phyloP scores from a whole-genome alignment of 441 rosid genomes.

The Viola pubescens region DNA sequence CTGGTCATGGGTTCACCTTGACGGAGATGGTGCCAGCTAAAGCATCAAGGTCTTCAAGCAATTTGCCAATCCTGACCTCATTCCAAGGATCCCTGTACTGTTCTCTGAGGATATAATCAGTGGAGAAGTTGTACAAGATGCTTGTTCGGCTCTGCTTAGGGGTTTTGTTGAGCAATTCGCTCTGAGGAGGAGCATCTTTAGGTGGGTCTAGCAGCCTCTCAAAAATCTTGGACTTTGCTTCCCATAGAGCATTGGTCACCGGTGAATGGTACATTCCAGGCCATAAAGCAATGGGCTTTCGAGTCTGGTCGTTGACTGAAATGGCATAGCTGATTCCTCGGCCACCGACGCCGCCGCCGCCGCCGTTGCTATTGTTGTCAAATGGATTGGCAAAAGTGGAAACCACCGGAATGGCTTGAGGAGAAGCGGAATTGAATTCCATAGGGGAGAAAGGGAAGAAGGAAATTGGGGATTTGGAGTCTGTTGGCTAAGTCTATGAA shows the following conservation, averaged over 20 bases:
- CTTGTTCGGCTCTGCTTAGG: constrained; percentile 64
- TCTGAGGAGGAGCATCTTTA: constrained; percentile 72
- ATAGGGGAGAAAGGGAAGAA: constrained; percentile 5
- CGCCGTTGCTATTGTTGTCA: constrained; percentile 18
- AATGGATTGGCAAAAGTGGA: constrained; percentile 59
- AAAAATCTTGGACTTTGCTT: constrained; percentile 61
- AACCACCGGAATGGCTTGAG: constrained; percentile 44
- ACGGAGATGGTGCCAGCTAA: constrained; percentile 85
- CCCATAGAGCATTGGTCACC: constrained; percentile 73
- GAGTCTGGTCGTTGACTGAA: constrained; percentile 20
- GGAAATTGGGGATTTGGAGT: not conserved
- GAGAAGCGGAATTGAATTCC: constrained; percentile 37
- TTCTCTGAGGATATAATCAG: constrained; percentile 61
- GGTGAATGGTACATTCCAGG: constrained; percentile 89
- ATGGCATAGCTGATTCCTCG: not conserved
- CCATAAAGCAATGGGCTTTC: constrained; percentile 75
- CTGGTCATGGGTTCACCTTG: constrained; percentile 34
- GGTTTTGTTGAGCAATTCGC: constrained; percentile 46
- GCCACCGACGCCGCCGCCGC: not conserved
- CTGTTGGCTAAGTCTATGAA: not conserved
- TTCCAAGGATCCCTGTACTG: constrained; percentile 87
- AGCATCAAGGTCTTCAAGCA: constrained; percentile 92
- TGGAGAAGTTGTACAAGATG: constrained; percentile 56
- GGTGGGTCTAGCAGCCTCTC: constrained; percentile 71
- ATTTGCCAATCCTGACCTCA: constrained; percentile 71